phyloP scores from a whole-genome alignment of 371 early-diverging fungal species.

The Saksenaea oblongispora region DNA sequence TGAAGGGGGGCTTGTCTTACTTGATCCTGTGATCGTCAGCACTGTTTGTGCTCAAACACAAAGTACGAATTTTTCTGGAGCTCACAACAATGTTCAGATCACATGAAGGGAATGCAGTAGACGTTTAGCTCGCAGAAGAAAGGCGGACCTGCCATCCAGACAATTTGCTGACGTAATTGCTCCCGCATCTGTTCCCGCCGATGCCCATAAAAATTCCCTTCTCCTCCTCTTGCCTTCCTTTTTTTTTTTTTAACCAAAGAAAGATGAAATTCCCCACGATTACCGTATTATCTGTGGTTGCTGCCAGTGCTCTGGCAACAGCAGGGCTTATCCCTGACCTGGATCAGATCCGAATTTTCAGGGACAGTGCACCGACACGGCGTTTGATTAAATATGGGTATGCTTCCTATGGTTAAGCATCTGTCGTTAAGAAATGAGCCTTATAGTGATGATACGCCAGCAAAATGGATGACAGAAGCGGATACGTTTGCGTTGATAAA shows the following conservation, averaged over 20 bases:
- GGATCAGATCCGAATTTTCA: slow-evolving; percentile 29
- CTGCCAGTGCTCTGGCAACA: slow-evolving; percentile 19
- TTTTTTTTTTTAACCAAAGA: slow-evolving; percentile 25
- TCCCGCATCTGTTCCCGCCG: too few species aligned
- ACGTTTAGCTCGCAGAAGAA: too few species aligned
- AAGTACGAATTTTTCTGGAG: too few species aligned
- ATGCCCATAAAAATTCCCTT: not conserved
- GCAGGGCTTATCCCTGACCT: slow-evolving; percentile 31
- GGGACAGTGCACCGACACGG: slow-evolving; percentile 23
- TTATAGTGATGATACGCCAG: slow-evolving; percentile 44
- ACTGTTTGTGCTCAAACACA: too few species aligned
- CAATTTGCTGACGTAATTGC: too few species aligned
- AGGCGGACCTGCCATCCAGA: too few species aligned
- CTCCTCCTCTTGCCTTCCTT: slow-evolving; percentile 11
- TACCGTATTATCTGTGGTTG: slow-evolving; percentile 28
- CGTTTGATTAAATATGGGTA: slow-evolving; percentile 42
- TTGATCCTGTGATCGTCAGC: too few species aligned
- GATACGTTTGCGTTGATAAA: slow-evolving; percentile 71
- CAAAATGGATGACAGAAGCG: slow-evolving; percentile 64
- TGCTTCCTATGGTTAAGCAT: not conserved
- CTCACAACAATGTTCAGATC: too few species aligned
- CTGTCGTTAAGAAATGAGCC: not conserved
- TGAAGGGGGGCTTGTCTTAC: too few species aligned
- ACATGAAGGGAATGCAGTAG: too few species aligned
- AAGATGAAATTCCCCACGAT: slow-evolving; percentile 24